phyloP scores from a whole-genome alignment of 805 yeast species.

The Isabelozyma gotoi region DNA sequence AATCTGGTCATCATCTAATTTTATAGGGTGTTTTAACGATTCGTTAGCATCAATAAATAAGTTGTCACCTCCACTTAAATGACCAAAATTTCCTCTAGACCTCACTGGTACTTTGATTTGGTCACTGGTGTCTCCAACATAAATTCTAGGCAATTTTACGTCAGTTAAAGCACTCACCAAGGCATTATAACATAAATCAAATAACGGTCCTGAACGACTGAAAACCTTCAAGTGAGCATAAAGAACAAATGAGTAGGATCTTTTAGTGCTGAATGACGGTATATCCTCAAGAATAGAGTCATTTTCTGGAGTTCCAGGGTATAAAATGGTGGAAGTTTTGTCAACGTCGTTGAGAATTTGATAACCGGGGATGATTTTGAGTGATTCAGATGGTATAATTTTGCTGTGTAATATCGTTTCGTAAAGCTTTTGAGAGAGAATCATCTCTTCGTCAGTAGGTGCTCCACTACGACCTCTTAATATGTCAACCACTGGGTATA shows the following conservation, averaged over 20 bases:
- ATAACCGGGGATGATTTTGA: slow-evolving; percentile 15
- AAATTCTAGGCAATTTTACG: slow-evolving; percentile 65
- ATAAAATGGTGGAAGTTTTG: slow-evolving; percentile 18
- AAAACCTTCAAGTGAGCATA: slow-evolving; percentile 75
- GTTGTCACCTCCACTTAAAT: slow-evolving; percentile 35
- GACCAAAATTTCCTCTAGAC: slow-evolving; percentile 52
- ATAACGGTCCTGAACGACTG: slow-evolving; percentile 78
- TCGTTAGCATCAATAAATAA: slow-evolving; percentile 55
- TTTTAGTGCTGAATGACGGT: slow-evolving; percentile 6
- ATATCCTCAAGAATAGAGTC: slow-evolving; percentile 23
- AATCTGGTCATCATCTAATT: slow-evolving; percentile 33
- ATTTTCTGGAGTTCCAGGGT: slow-evolving; percentile 19
- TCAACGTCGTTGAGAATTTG: slow-evolving; percentile 13
- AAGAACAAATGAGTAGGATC: slow-evolving; percentile 46
- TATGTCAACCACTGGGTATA: slow-evolving; percentile 76
- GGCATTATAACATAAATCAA: slow-evolving; percentile 74
- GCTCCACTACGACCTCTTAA: slow-evolving; percentile 75
- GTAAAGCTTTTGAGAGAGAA: slow-evolving; percentile 61
- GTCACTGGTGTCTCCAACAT: slow-evolving; percentile 60
- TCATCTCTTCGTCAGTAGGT: slow-evolving; percentile 85
- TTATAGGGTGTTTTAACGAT: slow-evolving; percentile 30
- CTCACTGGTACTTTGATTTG: slow-evolving; percentile 52
- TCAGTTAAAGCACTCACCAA: slow-evolving; percentile 60
- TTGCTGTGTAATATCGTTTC: slow-evolving; percentile 60
- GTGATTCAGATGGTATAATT: slow-evolving; percentile 40